Base-by-base conservation (phyloP, 345 rosid species). In the Citrus unshiu region DNA sequence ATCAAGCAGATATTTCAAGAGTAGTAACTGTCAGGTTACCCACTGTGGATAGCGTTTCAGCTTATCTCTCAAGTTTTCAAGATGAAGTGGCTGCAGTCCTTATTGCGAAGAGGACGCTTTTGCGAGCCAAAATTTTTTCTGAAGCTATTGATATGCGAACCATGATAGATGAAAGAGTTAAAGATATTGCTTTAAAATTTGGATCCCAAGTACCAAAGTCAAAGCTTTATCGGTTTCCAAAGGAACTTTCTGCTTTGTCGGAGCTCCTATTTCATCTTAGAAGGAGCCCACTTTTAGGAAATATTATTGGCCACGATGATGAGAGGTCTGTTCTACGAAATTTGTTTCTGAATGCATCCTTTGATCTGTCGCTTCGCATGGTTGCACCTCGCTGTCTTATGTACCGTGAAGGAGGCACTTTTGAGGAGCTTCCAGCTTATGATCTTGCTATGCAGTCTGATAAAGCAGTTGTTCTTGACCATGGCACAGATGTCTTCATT, bases 381-480 rank as follows among this genome's bases (percentile, higher is more conserved):
- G 89, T 97, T 8, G 96, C 95, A 8, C 98, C 99, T 37, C 97
- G 93, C 71, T 91, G 98, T 81, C 84, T 97, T 72, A 93, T 97
- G 98, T 98, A 97, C 82, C 91, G 90, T 70, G 98, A 92, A 90
- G 98, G 98, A 13, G 99, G 98, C 32, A 94, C 95, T 37, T 97
- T 97, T 77, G 99, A 97, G 85, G 99, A 97, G 83, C 72, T 94
- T 79, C 97, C 97, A 9, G 95, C 97, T 32, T 89, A 94, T 88
- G 93, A 96, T 85, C 94, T 94, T 73, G 89, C 91, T 4, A 96
- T 96, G 99, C 99, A 96, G 83, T 94, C 98, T 77, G 93, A 96
- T 80, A 90, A 93, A 40, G 98, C 99, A 60, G 99, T 96, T 76
- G 92, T 96, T 78, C 97, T 96, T 80, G 99, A 96, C 84, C 98